A percentile compares a stretch with the other conserved stretches of the same genome.
Evolutionary conservation across 306 rosid genomes (phyloP).

Genomic region (Fagus sylvatica): DNA sequence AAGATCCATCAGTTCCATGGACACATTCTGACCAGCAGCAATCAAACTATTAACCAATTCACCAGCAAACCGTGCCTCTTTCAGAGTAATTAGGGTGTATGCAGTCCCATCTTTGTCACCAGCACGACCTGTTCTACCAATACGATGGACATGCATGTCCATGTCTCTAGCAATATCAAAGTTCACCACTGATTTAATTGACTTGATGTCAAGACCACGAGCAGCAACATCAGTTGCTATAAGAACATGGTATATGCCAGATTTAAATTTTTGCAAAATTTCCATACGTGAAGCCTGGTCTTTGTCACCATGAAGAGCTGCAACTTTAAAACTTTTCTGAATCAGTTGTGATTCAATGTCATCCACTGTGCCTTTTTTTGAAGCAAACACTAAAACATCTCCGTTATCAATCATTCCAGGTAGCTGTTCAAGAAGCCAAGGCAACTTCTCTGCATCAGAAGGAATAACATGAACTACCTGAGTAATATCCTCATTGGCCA

Average conservation of each 20-base stretch:
- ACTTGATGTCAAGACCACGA: constrained; percentile 97
- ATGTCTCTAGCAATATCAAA: constrained; percentile 96
- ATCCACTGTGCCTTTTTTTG: constrained; percentile 92
- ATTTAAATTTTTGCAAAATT: constrained; percentile 83
- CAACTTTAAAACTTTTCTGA: constrained; percentile 72
- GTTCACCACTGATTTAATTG: constrained; percentile 94
- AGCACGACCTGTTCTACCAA: constrained; percentile 99
- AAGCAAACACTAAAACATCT: constrained; percentile 89
- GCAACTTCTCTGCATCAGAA: constrained; percentile 81
- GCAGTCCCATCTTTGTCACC: constrained; percentile 99
- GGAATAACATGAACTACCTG: constrained; percentile 92
- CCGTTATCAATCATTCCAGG: constrained; percentile 91
- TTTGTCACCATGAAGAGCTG: constrained; percentile 96
- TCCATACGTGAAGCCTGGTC: constrained; percentile 98
- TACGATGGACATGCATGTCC: constrained; percentile 99
- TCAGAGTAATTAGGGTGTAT: constrained; percentile 82
- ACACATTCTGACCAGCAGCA: constrained; percentile 94
- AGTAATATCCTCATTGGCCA: constrained; percentile 98
- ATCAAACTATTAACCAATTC: constrained; percentile 89
- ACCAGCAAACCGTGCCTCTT: constrained; percentile 97
- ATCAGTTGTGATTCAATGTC: constrained; percentile 80
- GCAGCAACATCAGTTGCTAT: constrained; percentile 99
- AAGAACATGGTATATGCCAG: constrained; percentile 85
- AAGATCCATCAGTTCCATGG: constrained; percentile 89
- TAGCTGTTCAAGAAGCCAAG: constrained; percentile 84